Conservation (phyloP, 768 basidiomycete species). For the Pisolithus tinctorius region DNA sequence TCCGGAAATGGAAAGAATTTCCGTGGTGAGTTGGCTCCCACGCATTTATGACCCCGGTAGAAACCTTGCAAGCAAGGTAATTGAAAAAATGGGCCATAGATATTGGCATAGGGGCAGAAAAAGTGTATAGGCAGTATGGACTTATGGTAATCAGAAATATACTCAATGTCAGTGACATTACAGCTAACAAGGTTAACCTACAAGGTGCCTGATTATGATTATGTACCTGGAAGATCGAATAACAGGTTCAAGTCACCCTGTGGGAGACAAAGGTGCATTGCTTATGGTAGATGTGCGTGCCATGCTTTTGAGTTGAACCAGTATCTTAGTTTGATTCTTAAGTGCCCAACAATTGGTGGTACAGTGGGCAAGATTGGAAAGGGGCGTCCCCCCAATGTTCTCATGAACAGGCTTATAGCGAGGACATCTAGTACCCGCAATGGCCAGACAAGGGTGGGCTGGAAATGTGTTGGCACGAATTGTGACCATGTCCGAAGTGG, state of each 20-base stretch:
- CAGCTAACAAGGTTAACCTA: neutral
- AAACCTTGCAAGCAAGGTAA: too few relatives aligned
- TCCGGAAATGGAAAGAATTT: too few relatives aligned
- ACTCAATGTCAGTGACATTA: neutral
- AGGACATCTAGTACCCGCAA: neutral
- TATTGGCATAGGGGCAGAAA: neutral
- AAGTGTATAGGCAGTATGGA: neutral
- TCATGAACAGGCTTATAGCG: neutral
- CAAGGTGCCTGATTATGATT: too few relatives aligned
- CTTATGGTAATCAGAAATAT: neutral
- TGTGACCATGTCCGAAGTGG: too few relatives aligned
- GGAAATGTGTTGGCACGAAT: too few relatives aligned
- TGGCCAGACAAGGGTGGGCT: neutral
- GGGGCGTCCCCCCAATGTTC: neutral
- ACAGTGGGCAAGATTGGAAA: neutral
- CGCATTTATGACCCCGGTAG: too few relatives aligned
- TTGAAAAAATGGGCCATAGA: neutral
- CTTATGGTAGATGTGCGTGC: neutral
- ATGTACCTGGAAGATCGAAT: too few relatives aligned
- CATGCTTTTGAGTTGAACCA: neutral
- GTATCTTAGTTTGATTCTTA: neutral
- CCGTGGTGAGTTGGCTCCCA: too few relatives aligned
- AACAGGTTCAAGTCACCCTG: too few relatives aligned
- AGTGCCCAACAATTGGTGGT: neutral
- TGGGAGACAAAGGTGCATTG: neutral